phyloP scores from a whole-genome alignment of 371 early-diverging fungal genomes.

The Mycotypha africana region DNA sequence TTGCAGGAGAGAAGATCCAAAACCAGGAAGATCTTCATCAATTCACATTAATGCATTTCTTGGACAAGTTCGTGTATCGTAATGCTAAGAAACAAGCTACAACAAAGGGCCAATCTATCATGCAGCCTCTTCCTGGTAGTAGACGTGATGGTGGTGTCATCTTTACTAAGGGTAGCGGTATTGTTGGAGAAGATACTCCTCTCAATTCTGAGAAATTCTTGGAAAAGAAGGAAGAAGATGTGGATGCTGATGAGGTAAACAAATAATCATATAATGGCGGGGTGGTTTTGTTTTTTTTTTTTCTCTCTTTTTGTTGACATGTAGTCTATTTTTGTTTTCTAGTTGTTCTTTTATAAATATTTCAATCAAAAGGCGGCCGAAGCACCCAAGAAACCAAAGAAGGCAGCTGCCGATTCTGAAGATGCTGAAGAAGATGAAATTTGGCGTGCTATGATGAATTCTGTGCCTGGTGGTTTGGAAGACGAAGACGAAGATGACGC shows the following conservation, averaged over 20 bases:
- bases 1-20: constrained; percentile 65
- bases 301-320: no score
- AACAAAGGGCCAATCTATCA: constrained; percentile 52
- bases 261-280: no score
- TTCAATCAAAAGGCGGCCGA: constrained; percentile 55
- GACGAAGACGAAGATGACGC: constrained; percentile 36
- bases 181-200: constrained; percentile 25
- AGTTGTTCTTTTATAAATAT: constrained; percentile 77
- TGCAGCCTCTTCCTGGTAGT: constrained; percentile 50
- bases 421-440: constrained; percentile 59
- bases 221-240: constrained; percentile 48
- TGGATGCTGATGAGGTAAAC: constrained; percentile 59
- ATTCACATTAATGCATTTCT: constrained; percentile 88
- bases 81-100: constrained; percentile 77
- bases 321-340: no score
- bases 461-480: constrained; percentile 60
- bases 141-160: constrained; percentile 43
- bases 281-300: no score
- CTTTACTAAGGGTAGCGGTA: constrained; percentile 34
- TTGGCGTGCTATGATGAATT: constrained; percentile 68
- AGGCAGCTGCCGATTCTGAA: constrained; percentile 40
- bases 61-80: constrained; percentile 94
- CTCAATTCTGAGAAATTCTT: constrained; percentile 62
- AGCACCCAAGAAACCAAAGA: constrained; percentile 22
- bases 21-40: constrained; percentile 81